These are phyloP conservation scores for Saturnispora sekii DNA, from an alignment of 805 yeast species.

Conservation along the genomic window DNA sequence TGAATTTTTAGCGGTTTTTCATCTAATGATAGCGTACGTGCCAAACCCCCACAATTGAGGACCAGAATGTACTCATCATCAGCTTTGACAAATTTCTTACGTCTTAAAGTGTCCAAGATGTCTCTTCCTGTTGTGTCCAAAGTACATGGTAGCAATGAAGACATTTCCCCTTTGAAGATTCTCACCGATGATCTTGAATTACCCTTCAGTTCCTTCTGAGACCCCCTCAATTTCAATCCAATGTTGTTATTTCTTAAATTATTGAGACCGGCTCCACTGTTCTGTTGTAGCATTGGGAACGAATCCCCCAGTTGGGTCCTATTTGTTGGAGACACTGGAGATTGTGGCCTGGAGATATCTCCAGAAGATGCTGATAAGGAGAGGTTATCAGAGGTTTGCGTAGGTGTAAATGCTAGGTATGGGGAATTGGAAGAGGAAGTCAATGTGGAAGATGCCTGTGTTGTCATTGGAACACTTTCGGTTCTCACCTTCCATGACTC, in stretches of 20 bases:
- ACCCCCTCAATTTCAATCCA: background rate
- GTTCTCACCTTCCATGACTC: slow-evolving; percentile 52
- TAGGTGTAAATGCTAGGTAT: slow-evolving; percentile 14
- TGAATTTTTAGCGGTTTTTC: slow-evolving; percentile 77
- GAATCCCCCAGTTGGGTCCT: background rate
- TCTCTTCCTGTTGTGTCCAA: slow-evolving; percentile 71
- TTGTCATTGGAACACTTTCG: slow-evolving; percentile 11
- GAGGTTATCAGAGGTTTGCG: background rate
- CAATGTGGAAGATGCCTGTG: background rate
- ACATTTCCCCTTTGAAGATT: slow-evolving; percentile 74
- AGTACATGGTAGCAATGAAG: slow-evolving; percentile 70
- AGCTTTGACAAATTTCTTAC: slow-evolving; percentile 65
- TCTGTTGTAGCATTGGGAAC: no score
- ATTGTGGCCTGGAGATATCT: slow-evolving; percentile 8
- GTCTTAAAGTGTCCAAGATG: slow-evolving; percentile 57
- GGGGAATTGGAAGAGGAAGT: slow-evolving; percentile 5
- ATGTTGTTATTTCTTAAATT: background rate
- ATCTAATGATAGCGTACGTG: slow-evolving; percentile 59
- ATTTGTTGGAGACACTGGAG: slow-evolving; percentile 4
- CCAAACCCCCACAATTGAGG: slow-evolving; percentile 63
- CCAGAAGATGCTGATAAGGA: background rate
- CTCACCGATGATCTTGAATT: slow-evolving; percentile 38
- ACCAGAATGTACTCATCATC: slow-evolving; percentile 69
- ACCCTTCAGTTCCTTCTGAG: slow-evolving; percentile 21
- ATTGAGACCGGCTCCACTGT: no score